Base-by-base conservation (phyloP, 805 yeast species). In the Zygoascus ofunaensis region DNA sequence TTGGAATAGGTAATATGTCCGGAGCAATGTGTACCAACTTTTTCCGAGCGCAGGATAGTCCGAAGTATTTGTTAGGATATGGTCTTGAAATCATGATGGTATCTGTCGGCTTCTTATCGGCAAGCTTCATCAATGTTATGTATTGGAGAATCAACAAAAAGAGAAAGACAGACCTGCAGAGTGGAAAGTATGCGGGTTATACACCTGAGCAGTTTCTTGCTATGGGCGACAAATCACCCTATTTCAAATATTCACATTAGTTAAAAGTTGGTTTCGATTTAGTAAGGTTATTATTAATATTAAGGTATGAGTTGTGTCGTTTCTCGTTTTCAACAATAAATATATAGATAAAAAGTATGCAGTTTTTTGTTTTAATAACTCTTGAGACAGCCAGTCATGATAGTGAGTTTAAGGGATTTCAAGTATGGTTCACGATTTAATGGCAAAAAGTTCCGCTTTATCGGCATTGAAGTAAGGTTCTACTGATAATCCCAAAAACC, bases 1-100 rank as follows among this genome's bases (percentile, higher is more conserved):
- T 77, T 55, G 82, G 82, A 2, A 73, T 77, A 53, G 83, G 82
- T 48, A 77, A 77, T 59, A 73, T 76, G 50, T 82, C 81, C 39
- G 82, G 82, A 50, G 77, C 77, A 18, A 50, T 54, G 40, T 44
- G 59, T 37, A n/a, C 26, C 20, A 43, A 43, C 39, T 43, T 38
- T 18, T 43, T 38, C 38, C 21, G 46, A 7, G 14, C 46, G 4
- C 19, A 43, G 15, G 46, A 43, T 39, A n/a, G 26, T 30, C 46
- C 46, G 7, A 17, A 28, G 15, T 43, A 40, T 18, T 30, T 18
- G 3, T 19, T 43, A 14, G 42, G 43, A 15, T 39, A 43, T 23
- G 47, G 47, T n/a, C 8, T 43, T 30, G 42, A 39, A 19, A 43
- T 43, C 15, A 19, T 43, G 39, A 41, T 43, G 19, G 17, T 33